Conservation (phyloP, 441 rosid species). For the Populus tomentosa region DNA sequence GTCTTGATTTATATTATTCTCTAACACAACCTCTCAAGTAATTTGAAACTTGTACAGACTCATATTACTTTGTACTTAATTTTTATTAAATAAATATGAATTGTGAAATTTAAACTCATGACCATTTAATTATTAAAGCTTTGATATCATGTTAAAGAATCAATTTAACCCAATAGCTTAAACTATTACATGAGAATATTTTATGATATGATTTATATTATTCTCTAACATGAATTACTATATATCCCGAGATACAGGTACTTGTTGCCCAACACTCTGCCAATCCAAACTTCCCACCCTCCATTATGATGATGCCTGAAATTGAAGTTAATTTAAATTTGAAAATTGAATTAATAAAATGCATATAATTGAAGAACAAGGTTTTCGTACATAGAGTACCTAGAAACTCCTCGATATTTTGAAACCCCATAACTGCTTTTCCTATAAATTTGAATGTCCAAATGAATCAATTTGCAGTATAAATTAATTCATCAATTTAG, state of each 20-base stretch:
- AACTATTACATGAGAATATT: no score
- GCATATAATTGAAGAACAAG: neutral
- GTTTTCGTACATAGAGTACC: constrained; percentile 30
- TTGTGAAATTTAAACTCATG: no score
- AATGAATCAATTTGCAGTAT: neutral
- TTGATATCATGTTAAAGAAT: no score
- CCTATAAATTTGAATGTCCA: constrained; percentile 27
- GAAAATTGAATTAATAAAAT: no score
- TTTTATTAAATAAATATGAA: no score
- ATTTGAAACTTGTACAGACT: no score
- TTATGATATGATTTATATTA: neutral
- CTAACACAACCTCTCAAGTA: no score
- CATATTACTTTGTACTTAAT: no score
- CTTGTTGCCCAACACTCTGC: constrained; percentile 89
- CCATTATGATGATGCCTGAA: constrained; percentile 95
- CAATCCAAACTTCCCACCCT: constrained; percentile 94
- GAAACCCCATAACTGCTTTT: constrained; percentile 93
- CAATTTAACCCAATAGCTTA: no score
- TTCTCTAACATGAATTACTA: constrained; percentile 26
- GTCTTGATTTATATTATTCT: no score
- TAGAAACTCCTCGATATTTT: constrained; percentile 92
- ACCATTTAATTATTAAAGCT: accelerated
- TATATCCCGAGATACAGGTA: constrained; percentile 88
- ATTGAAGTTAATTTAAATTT: neutral
- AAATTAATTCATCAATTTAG: neutral